These are phyloP conservation scores for Nematocida minor DNA, from an alignment of 371 early-diverging fungal species.

Conservation along the genomic window DNA sequence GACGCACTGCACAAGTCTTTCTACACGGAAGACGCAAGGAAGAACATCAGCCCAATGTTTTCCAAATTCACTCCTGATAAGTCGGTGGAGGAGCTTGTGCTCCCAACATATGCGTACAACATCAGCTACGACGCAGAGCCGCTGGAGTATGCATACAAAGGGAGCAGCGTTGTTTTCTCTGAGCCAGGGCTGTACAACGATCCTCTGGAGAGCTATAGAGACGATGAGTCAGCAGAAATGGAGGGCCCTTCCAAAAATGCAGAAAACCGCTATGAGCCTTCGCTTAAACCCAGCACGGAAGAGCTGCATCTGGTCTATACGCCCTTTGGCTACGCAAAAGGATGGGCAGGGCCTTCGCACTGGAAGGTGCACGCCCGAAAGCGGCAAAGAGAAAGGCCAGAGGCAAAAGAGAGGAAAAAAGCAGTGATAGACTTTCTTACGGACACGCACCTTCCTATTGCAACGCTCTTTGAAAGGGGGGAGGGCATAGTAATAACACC, in stretches of 20 bases:
- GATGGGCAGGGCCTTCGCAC: slow-evolving; percentile 63
- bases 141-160: not conserved
- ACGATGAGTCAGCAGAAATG: not conserved
- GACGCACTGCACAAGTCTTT: not conserved
- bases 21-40: not conserved
- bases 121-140: slow-evolving; percentile 33
- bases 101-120: slow-evolving; percentile 48
- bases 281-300: not conserved
- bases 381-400: not conserved
- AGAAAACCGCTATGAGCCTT: not conserved
- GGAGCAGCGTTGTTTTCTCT: not conserved
- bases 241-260: not conserved
- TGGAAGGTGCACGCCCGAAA: slow-evolving; percentile 57
- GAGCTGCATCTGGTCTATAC: slow-evolving; percentile 27
- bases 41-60: slow-evolving; percentile 47
- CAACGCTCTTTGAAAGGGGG: slow-evolving; percentile 45
- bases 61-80: slow-evolving; percentile 34
- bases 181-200: not conserved
- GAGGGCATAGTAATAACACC: slow-evolving; percentile 48
- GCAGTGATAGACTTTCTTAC: slow-evolving; percentile 55
- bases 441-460: slow-evolving; percentile 1
- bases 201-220: not conserved
- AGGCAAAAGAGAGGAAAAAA: slow-evolving; percentile 51
- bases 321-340: slow-evolving; percentile 61
- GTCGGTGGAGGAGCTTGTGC: slow-evolving; percentile 14